A percentile compares a stretch with the other conserved stretches of the same genome.
phyloP scores from a whole-genome alignment of 2,329 filamentous ascomycete species.

The Exophiala calicioides region DNA sequence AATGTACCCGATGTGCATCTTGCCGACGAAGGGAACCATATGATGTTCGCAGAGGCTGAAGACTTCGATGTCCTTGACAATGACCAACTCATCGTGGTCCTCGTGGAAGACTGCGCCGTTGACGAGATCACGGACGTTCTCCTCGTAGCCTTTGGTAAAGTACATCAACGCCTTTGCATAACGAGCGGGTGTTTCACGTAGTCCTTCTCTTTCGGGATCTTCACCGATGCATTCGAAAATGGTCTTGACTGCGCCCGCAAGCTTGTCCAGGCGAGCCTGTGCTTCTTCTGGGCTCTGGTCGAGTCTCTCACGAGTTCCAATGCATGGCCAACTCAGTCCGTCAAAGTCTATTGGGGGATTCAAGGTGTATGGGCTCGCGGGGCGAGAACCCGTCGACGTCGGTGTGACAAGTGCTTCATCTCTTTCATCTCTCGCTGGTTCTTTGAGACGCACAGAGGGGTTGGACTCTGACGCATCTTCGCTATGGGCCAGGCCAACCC shows the following conservation, averaged over 20 bases:
- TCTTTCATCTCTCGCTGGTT: slow-evolving; percentile 55
- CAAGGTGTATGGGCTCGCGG: slow-evolving; percentile 52
- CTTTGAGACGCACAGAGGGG: slow-evolving; percentile 38
- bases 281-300: slow-evolving; percentile 61
- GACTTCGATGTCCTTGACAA: slow-evolving; percentile 96
- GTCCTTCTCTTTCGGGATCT: slow-evolving; percentile 64
- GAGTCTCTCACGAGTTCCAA: slow-evolving; percentile 53
- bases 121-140: slow-evolving; percentile 87
- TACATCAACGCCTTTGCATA: slow-evolving; percentile 96
- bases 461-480: slow-evolving; percentile 16
- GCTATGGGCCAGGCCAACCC: slow-evolving; percentile 26
- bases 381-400: slow-evolving; percentile 53
- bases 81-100: slow-evolving; percentile 94
- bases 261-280: slow-evolving; percentile 58
- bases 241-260: slow-evolving; percentile 64
- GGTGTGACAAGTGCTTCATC: slow-evolving; percentile 55
- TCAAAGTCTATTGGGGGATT: slow-evolving; percentile 55
- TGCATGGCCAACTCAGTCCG: slow-evolving; percentile 54
- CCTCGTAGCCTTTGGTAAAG: slow-evolving; percentile 95
- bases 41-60: slow-evolving; percentile 97
- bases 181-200: slow-evolving; percentile 70
- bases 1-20: slow-evolving; percentile 99
- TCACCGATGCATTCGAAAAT: slow-evolving; percentile 68
- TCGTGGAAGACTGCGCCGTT: slow-evolving; percentile 95
- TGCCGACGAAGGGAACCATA: slow-evolving; percentile 92